Evolutionary conservation across 2,329 filamentous ascomycete genomes (phyloP).

Genomic region (Colletotrichum noveboracense): DNA sequence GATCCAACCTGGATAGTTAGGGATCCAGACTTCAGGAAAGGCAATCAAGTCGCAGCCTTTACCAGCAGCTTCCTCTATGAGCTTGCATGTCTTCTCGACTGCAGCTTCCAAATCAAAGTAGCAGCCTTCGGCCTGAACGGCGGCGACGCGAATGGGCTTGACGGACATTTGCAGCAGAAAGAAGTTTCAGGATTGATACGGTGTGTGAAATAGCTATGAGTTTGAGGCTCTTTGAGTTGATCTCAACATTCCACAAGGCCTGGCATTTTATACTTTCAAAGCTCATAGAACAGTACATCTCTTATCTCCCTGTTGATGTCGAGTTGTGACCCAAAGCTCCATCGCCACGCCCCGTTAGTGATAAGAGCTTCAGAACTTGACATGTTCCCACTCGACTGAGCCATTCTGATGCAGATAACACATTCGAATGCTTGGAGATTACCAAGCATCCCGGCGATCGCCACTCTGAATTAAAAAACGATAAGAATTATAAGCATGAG

Average conservation of each 20-base stretch:
- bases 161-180: not conserved
- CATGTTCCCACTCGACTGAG: not conserved
- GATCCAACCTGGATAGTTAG: conserved; percentile 48
- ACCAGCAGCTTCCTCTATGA: conserved; percentile 60
- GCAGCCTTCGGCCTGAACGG: not conserved
- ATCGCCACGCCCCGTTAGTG: not conserved
- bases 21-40: conserved; percentile 60
- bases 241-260: not conserved
- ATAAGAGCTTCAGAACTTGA: not conserved
- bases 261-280: not conserved
- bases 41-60: conserved; percentile 59
- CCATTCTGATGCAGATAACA: not conserved
- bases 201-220: not conserved
- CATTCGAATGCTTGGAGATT: not conserved
- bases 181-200: not conserved
- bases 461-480: not conserved
- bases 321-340: not conserved
- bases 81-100: conserved; percentile 53
- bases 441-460: not conserved
- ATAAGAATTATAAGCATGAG: not conserved
- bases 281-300: not conserved
- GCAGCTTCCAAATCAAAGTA: not conserved
- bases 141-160: not conserved
- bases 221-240: not conserved
- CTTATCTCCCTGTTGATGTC: not conserved